Base-by-base conservation (phyloP, 2,329 filamentous ascomycete species). In the Cladosporium sphaerospermum region DNA sequence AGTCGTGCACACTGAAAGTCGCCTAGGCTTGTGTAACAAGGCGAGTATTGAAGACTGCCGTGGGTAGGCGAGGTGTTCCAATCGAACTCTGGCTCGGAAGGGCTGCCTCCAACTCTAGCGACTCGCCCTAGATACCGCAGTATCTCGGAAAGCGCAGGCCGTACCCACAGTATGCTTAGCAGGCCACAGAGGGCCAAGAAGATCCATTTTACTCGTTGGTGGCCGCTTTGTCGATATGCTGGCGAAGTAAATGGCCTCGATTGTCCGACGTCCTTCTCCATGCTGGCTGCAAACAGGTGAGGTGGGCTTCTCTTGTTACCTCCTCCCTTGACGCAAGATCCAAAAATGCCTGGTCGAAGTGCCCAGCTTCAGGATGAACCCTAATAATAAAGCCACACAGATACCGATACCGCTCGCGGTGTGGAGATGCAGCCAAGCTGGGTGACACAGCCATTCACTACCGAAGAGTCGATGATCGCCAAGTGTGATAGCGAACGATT, bases 1-100 rank as follows among this genome's bases (percentile, higher is more conserved):
- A 80, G 63, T 5, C 73, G 68, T n/a, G 77, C 74, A 56, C 77
- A 79, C 57, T 76, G 68, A 51, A 74, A 73, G 2, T 54, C 54
- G 1, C 68, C 72, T 28, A 39, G 16, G 13, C 31, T 40, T 11
- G 42, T 28, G 53, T 72, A 76, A 62, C 77, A 79, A 9, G 37
- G 32, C n/a, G 36, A 37, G 37, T 62, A 62, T 8, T 57, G 14
- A 3, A 64, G 56, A 4, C 54, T 4, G 4, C 44, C 37, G n/a
- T 45, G 14, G 14, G 53, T 28, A 9, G 41, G 18, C n/a, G 55
- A 14, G 6, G 37, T 53, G 18, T 44, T 43, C 59, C 59, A 61
- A 44, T 52, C 52, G 52, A 61, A 60, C 28, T 52, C 40, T 32
- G 40, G 16, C 43, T 44, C 8, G 31, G 2, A 14, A 28, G 14